A percentile compares a stretch with the other conserved stretches of the same genome.
phyloP scores from a whole-genome alignment of 305 asterid species.

The Fraxinus angustifolia region DNA sequence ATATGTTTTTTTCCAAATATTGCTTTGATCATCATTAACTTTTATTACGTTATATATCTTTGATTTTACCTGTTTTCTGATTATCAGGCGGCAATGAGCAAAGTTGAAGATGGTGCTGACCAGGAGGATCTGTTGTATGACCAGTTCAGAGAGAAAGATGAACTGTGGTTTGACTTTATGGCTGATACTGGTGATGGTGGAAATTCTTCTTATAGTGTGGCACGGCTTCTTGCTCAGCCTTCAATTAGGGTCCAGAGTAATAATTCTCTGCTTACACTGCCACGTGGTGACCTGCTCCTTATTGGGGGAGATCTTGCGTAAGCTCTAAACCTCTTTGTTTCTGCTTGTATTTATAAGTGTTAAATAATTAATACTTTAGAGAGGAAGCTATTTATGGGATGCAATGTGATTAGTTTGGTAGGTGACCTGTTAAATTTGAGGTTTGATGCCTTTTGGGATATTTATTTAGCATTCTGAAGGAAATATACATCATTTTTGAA shows the following conservation, averaged over 20 bases:
- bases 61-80: constrained; percentile 9
- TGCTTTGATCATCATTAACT: background rate
- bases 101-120: constrained; percentile 69
- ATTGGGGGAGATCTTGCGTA: constrained; percentile 99
- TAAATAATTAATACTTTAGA: background rate
- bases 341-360: background rate
- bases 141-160: constrained; percentile 77
- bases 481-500: background rate
- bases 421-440: background rate
- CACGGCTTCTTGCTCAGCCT: constrained; percentile 98
- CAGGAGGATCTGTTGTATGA: constrained; percentile 82
- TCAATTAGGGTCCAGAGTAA: constrained; percentile 47
- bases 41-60: constrained; percentile 8
- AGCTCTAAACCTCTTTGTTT: constrained; percentile 36
- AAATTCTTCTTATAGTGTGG: constrained; percentile 86
- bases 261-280: constrained; percentile 54
- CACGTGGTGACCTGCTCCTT: constrained; percentile 83
- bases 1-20: background rate
- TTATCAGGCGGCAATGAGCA: constrained; percentile 94
- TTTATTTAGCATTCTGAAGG: background rate
- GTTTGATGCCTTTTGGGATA: background rate
- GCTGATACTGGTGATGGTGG: constrained; percentile 99
- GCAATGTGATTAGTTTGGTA: background rate
- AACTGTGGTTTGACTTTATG: constrained; percentile 98
- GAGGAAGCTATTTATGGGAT: background rate